Evolutionary conservation across 2,329 filamentous ascomycete genomes (phyloP), one percentile per base, ranked within the genome.

Genomic region (Cercospora brassicicola): DNA sequence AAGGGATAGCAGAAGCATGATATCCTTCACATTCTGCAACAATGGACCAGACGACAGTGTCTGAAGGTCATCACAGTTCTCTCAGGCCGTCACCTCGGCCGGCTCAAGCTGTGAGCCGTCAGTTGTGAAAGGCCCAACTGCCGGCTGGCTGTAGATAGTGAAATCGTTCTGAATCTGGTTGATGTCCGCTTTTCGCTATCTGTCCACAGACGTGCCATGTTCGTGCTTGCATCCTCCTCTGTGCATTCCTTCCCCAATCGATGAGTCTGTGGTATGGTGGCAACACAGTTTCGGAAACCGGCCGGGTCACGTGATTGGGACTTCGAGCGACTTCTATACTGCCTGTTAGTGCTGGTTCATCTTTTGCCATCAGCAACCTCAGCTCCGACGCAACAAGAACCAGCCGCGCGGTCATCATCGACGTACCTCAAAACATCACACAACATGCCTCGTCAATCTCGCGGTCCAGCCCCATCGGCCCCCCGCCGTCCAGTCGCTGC

Each of bases 401-500:
- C 45, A 64, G 33, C 26, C 23, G 26, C 51, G 42, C 59, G 66
- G 31, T 13, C 59, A 20, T 33, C 30, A 26, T 45, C 28, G 63
- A 39, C 28, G n/a, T 20, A 48, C 26, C 26, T 23, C 45, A 31
- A 30, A 36, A 42, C 6, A 31, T 11, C 36, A 26, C 13, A 31
- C 69, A 74, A 79, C 67, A 84, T 85, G 83, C 78, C 83, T 79
- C 83, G 83, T 73, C 81, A 83, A 78, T 78, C 76, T 67, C 81
- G 83, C 74, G 82, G 82, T 70, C 75, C 76, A 72, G 77, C 81
- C 73, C 73, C 59, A 26, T 26, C 81, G 64, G 81, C 82, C 66
- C 80, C 82, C 64, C 80, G 79, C 76, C 82, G 82, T 69, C 82
- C 82, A 31, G 78, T 79, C 66, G 79, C 79, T 66, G 75, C 80